phyloP scores from a whole-genome alignment of 371 early-diverging fungal species.

The Mortierella sp. region DNA sequence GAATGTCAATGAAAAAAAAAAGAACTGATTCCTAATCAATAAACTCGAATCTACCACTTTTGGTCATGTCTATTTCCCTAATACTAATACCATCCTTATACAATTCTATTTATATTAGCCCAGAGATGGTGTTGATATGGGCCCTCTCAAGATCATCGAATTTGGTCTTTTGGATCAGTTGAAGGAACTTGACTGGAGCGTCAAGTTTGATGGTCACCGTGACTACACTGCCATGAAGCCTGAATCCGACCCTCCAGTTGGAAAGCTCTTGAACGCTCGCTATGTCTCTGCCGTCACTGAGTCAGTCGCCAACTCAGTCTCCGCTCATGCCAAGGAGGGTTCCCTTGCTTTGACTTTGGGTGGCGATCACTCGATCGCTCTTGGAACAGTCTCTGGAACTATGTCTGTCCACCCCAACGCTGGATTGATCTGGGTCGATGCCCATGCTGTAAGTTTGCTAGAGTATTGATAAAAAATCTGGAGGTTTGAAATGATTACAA shows the following conservation, averaged over 20 bases:
- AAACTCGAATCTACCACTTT: too few relatives aligned
- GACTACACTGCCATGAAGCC: slow-evolving; percentile 69
- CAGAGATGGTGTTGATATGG: slow-evolving; percentile 92
- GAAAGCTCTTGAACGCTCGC: slow-evolving; percentile 87
- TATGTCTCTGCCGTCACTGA: slow-evolving; percentile 87
- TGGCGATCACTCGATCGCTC: slow-evolving; percentile 95
- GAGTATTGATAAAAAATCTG: too few relatives aligned
- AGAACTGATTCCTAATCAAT: too few relatives aligned
- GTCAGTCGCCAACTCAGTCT: slow-evolving; percentile 75
- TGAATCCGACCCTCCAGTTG: slow-evolving; percentile 73
- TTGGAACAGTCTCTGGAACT: slow-evolving; percentile 92
- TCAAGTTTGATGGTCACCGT: slow-evolving; percentile 78
- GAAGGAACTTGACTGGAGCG: slow-evolving; percentile 83
- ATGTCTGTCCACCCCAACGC: slow-evolving; percentile 85
- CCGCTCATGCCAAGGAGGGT: slow-evolving; percentile 70
- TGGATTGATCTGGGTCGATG: slow-evolving; percentile 97
- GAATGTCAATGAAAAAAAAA: too few relatives aligned
- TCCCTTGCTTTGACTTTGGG: slow-evolving; percentile 93
- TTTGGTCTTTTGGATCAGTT: slow-evolving; percentile 88
- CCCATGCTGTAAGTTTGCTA: slow-evolving; percentile 90
- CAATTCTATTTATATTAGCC: slow-evolving; percentile 61
- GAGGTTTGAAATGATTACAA: background rate
- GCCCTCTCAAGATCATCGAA: slow-evolving; percentile 86
- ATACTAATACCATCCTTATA: too few relatives aligned
- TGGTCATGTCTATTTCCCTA: too few relatives aligned